These are phyloP conservation scores for Teratosphaeria nubilosa DNA, from an alignment of 2,329 filamentous ascomycete species.

Conservation along the genomic window DNA sequence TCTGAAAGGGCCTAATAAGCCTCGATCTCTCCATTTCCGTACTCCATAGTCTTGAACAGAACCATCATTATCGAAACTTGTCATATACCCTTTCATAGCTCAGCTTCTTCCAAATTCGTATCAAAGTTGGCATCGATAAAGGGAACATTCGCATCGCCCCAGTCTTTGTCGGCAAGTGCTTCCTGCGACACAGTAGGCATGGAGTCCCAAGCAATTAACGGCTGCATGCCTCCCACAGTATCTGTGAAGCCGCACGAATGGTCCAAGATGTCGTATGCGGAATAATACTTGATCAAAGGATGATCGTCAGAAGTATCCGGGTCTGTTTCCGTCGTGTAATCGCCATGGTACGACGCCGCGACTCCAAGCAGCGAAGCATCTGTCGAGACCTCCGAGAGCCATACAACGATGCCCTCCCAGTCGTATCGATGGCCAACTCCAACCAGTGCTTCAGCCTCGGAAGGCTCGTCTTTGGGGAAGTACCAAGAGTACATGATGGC, in stretches of 20 bases:
- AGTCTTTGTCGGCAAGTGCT: conserved; percentile 37
- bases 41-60: not conserved
- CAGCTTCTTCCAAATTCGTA: conserved; percentile 28
- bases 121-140: conserved; percentile 37
- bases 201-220: conserved; percentile 29
- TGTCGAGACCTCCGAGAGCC: conserved; percentile 32
- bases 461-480: conserved; percentile 39
- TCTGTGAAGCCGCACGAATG: conserved; percentile 15
- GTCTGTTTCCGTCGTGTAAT: conserved; percentile 34
- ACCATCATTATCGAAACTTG: not conserved
- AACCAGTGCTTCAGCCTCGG: conserved; percentile 43
- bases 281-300: conserved; percentile 40
- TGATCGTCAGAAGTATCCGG: conserved; percentile 33
- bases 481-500: conserved; percentile 46
- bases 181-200: conserved; percentile 30
- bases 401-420: conserved; percentile 40
- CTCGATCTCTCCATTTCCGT: too few species aligned
- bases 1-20: too few species aligned
- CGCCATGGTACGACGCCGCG: conserved; percentile 43
- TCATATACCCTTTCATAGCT: not conserved
- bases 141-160: conserved; percentile 31
- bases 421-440: conserved; percentile 19
- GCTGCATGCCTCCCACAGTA: conserved; percentile 31
- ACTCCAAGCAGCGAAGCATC: conserved; percentile 38
- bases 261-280: conserved; percentile 33